These are phyloP conservation scores for Syzygium oleosum DNA, from an alignment of 345 rosid species.

Conservation along the genomic window DNA sequence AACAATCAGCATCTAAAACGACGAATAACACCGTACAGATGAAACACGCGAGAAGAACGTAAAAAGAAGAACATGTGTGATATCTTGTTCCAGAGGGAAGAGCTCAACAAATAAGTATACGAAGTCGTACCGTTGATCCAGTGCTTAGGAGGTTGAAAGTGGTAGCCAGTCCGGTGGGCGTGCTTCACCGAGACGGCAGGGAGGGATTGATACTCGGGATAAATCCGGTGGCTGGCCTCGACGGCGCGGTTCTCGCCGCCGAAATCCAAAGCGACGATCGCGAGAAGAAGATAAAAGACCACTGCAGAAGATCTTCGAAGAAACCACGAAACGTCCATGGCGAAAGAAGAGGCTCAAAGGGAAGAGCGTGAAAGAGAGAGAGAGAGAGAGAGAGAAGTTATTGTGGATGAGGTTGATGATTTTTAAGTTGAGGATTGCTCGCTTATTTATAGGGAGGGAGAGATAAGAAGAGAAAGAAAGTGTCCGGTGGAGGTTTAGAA, in stretches of 20 bases:
- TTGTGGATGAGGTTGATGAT: not conserved
- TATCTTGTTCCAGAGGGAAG: not conserved
- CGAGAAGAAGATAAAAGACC: not conserved
- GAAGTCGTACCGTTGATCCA: conserved; percentile 75
- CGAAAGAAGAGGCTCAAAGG: not conserved
- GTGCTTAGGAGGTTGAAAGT: conserved; percentile 75
- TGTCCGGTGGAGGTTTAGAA: not conserved
- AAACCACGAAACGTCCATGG: not conserved
- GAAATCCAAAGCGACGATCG: not conserved
- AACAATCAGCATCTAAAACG: not conserved
- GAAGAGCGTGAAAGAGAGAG: not conserved
- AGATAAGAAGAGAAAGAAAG: not conserved
- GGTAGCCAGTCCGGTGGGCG: conserved; percentile 54
- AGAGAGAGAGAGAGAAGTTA: not conserved
- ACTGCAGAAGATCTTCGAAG: not conserved
- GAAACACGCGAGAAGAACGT: not conserved
- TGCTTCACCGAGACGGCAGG: conserved; percentile 15
- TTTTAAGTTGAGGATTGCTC: not conserved
- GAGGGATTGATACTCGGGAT: conserved; percentile 28
- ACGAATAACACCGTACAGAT: not conserved
- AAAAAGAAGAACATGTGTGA: not conserved
- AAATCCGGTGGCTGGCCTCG: conserved; percentile 43
- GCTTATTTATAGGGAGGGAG: not conserved
- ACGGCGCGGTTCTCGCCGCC: conserved; percentile 5
- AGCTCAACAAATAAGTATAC: not conserved